Base-by-base conservation (phyloP, 1,284 basidiomycete genomes). In the Sporisorium iseilematis-ciliati region DNA sequence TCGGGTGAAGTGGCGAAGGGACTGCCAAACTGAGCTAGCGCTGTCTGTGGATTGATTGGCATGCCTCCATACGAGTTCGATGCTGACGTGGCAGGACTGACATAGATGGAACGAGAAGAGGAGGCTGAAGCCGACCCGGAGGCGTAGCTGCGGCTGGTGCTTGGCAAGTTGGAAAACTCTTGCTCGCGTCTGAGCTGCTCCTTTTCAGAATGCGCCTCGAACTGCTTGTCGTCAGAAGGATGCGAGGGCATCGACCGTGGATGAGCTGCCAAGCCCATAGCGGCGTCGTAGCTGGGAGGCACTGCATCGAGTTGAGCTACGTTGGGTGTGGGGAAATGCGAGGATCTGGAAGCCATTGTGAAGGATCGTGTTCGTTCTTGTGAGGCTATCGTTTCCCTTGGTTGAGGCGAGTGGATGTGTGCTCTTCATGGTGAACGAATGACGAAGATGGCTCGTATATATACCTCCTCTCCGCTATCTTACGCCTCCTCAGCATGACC, bases 221-320 rank as follows among this genome's bases (percentile, higher is more conserved):
- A 58, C 23, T 53, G 56, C 29, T 58, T 31, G 12, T 54, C 35
- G 42, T 35, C n/a, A 26, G 53, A 21, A 16, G 20, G 14, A 40
- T 43, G 61, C 20, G 35, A 11, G 18, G 12, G 52, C 8, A 29
- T 26, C 5, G 46, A 29, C 8, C 7, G 14, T 31, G 35, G 7
- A 31, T 18, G 16, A 35, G 60, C 6, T 11, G 46, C 26, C 5
- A n/a, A 43, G 14, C 25, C 45, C 18, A 38, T 41, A 7, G 57
- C 57, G 2, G 16, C 45, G 18, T 55, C 35, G 40, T 65, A 65
- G 52, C 45, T 59, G 14, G 63, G 63, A 29, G 63, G 63, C 18
- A 52, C 42, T 16, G 38, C 56, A 5, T 11, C 25, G 4, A 25
- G 35, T 12, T 18, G 20, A 25, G 25, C 41, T n/a, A 3, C 26